These are phyloP conservation scores for Thermochaetoides thermophila DNA, from an alignment of 495 filamentous ascomycete genomes.

Conservation along the genomic window DNA sequence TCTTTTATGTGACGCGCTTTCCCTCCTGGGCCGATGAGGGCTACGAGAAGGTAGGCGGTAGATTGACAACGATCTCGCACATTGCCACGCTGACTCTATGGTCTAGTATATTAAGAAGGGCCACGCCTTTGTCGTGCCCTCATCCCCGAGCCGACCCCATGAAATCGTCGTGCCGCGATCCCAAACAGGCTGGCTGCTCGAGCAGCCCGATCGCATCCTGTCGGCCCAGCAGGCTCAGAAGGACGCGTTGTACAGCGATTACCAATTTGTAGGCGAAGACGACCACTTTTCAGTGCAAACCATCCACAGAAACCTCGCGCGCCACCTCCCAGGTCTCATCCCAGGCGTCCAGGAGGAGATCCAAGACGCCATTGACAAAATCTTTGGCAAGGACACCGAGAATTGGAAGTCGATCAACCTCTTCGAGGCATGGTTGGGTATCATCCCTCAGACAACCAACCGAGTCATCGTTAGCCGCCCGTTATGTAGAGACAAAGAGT, in stretches of 20 bases:
- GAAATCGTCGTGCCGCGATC: conserved; percentile 22
- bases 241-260: conserved; percentile 16
- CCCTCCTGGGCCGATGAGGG: conserved; percentile 20
- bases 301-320: conserved; percentile 23
- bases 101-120: conserved; percentile 19
- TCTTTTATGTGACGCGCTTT: conserved; percentile 16
- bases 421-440: conserved; percentile 20
- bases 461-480: conserved; percentile 16
- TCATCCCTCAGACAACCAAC: conserved; percentile 21
- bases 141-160: conserved; percentile 15
- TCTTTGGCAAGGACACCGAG: conserved; percentile 18
- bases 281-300: conserved; percentile 18
- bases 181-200: conserved; percentile 23
- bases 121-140: conserved; percentile 18
- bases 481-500: conserved; percentile 15
- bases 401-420: conserved; percentile 21
- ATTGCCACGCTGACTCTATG: conserved; percentile 3
- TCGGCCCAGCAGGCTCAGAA: conserved; percentile 18
- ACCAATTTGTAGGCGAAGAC: conserved; percentile 19
- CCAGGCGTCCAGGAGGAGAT: conserved; percentile 21
- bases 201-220: conserved; percentile 20
- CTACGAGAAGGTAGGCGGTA: conserved; percentile 16
- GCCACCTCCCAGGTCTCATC: conserved; percentile 18
- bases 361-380: conserved; percentile 13
- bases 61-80: neutral